Evolutionary conservation across 805 yeast genomes (phyloP).

Genomic region (Myxozyma nipponensis): DNA sequence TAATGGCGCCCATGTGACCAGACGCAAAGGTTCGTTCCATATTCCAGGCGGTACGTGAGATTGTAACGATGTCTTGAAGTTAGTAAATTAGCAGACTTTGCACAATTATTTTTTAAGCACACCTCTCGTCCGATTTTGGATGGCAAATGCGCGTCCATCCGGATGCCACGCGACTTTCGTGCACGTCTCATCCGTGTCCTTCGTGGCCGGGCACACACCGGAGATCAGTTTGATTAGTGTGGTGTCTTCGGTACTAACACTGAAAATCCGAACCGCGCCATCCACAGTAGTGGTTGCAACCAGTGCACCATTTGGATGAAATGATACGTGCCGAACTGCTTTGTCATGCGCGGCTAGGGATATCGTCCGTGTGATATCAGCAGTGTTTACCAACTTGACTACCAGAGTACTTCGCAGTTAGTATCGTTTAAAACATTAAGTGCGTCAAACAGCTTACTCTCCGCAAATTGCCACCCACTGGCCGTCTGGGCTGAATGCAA

Average conservation of each 20-base stretch:
- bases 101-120: slow-evolving; percentile 32
- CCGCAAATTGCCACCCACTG: slow-evolving; percentile 38
- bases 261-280: slow-evolving; percentile 36
- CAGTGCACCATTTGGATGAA: slow-evolving; percentile 34
- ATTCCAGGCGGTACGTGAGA: slow-evolving; percentile 32
- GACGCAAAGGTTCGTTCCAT: slow-evolving; percentile 27
- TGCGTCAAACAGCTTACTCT: too few relatives aligned
- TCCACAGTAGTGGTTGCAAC: slow-evolving; percentile 37
- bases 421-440: neutral
- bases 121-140: slow-evolving; percentile 53
- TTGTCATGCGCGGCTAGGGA: slow-evolving; percentile 45
- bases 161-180: slow-evolving; percentile 68
- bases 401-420: slow-evolving; percentile 30
- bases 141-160: slow-evolving; percentile 61
- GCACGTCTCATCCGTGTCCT: slow-evolving; percentile 44
- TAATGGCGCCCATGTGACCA: slow-evolving; percentile 38
- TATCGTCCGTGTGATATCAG: slow-evolving; percentile 39
- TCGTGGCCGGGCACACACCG: slow-evolving; percentile 33
- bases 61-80: slow-evolving; percentile 31
- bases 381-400: slow-evolving; percentile 34
- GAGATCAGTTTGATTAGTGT: slow-evolving; percentile 30
- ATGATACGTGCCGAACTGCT: slow-evolving; percentile 48
- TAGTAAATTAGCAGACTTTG: slow-evolving; percentile 1
- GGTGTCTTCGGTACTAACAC: slow-evolving; percentile 31
- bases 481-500: slow-evolving; percentile 38